Base-by-base conservation (phyloP, 2,329 filamentous ascomycete species). In the Trichoderma hamatum region DNA sequence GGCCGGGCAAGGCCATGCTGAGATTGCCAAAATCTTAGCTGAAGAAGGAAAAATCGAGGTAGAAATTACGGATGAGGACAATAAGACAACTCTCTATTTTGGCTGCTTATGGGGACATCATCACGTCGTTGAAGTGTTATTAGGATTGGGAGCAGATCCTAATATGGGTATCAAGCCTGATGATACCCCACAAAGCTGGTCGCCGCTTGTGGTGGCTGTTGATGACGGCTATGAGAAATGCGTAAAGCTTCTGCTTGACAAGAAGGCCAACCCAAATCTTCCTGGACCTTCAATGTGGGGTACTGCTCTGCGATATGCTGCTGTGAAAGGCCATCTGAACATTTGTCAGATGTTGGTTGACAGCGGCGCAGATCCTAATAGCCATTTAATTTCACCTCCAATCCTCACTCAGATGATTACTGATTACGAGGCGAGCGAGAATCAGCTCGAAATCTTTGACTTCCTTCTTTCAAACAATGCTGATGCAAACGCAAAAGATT, bases 351-450 rank as follows among this genome's bases (percentile, higher is more conserved):
- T 70, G 49, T 66, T 70, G 19, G 59, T 74, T 28, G 66, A 71
- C 28, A 64, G 68, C 3, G 73, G 73, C 14, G 73, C 73, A 5
- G 71, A 74, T 34, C 73, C 73, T 1, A 74, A 73, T 36, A 55
- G 61, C 9, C 34, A 68, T 3, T 14, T 67, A 5, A 70, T 70
- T 5, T 16, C 49, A 30, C 69, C 69, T 63, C 69, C 69, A n/a
- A 67, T 70, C 9, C 64, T 70, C 6, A 54, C 28, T 11, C 69
- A 70, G 32, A 59, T 70, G 4, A 62, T 70, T 2, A 58, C 28
- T 14, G 49, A 59, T n/a, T 67, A 59, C 26, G 49, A 62, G 32
- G 58, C 55, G 19, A 64, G 14, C 4, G 71, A 70, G 39, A 62
- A 51, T 1, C 69, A 59, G 14, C 56, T 67, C 24, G 69, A 71